Base-by-base conservation (phyloP, 257 asterid genomes). In the Parsonsia alboflavescens region DNA sequence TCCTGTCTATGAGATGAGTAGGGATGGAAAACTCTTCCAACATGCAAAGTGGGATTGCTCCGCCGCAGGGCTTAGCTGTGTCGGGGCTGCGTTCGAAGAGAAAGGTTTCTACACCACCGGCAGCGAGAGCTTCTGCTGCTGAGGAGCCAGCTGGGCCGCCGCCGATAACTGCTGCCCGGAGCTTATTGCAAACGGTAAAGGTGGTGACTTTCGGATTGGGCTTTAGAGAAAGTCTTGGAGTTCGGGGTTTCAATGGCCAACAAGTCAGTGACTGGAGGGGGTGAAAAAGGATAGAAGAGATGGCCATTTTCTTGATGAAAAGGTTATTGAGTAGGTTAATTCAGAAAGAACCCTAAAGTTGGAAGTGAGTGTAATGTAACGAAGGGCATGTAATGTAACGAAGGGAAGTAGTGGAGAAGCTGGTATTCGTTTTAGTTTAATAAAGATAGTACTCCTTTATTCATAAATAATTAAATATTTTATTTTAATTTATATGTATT, bases 101-200 rank as follows among this genome's bases (percentile, higher is more conserved):
- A 87, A 84, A 91, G 0, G 96, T 91, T 79, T 91, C 96, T 16
- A 91, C 61, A 49, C 97, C 97, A 11, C 97, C 93, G 4, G 86
- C 44, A 79, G 94, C 94, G 44, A 91, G 78, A 39, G 93, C 90
- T 81, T 91, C 94, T 2, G 96, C 97, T 0, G 97, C 97, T 6
- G 97, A 89, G 67, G 97, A 89, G 10, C 97, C 97, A 4, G 97
- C 97, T 2, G 96, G 96, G 17, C 97, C 97, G 10, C 96, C 97
- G 13, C 97, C 97, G 2, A 91, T 82, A 0, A 89, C 97, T n/a
- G 97, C 97, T 1, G 77, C 96, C 28, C 93, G 84, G 49, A 92
- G 85, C 73, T 87, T 86, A 77, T 74, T 42, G 61, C 85, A 77
- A 75, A 63, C 72, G 81, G 71, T 76, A 75, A 24, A 54, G 57